phyloP scores from a whole-genome alignment of 139 green algal genomes.

The Coelastrella sp. region DNA sequence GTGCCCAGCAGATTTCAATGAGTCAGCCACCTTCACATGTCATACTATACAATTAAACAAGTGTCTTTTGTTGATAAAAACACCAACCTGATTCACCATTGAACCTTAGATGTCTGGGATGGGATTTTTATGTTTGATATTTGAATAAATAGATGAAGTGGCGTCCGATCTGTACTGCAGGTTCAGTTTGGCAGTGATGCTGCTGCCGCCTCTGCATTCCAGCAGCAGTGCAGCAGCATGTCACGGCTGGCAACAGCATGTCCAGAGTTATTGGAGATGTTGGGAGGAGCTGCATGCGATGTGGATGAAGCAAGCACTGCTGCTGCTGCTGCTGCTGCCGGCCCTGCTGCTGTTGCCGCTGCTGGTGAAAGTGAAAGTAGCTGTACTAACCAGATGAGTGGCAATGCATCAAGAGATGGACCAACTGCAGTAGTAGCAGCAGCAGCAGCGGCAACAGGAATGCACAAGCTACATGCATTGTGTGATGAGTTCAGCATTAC shows the following conservation, averaged over 20 bases:
- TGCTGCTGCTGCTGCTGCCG: neutral
- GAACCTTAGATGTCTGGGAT: too few species aligned
- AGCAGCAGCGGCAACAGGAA: too few species aligned
- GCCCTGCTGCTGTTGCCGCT: neutral
- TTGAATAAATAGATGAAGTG: too few species aligned
- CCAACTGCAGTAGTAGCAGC: too few species aligned
- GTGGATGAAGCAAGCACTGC: neutral
- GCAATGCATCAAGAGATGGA: neutral
- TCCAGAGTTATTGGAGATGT: conserved; percentile 1
- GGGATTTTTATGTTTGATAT: too few species aligned
- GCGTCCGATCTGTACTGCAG: too few species aligned
- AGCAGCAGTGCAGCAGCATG: conserved; percentile 19
- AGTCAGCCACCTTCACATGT: too few species aligned
- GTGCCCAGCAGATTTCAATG: neutral
- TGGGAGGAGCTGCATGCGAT: neutral
- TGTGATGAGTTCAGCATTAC: too few species aligned
- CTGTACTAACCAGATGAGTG: neutral
- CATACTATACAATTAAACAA: too few species aligned
- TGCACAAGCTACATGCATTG: too few species aligned
- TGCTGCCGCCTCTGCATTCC: neutral
- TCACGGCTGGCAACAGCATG: neutral
- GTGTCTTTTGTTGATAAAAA: too few species aligned
- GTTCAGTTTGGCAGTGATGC: neutral
- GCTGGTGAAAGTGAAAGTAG: neutral
- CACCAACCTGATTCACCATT: too few species aligned